Evolutionary conservation across 2,329 filamentous ascomycete genomes (phyloP), one percentile per base, ranked within the genome.

Genomic region (Fusarium sulawesiense): DNA sequence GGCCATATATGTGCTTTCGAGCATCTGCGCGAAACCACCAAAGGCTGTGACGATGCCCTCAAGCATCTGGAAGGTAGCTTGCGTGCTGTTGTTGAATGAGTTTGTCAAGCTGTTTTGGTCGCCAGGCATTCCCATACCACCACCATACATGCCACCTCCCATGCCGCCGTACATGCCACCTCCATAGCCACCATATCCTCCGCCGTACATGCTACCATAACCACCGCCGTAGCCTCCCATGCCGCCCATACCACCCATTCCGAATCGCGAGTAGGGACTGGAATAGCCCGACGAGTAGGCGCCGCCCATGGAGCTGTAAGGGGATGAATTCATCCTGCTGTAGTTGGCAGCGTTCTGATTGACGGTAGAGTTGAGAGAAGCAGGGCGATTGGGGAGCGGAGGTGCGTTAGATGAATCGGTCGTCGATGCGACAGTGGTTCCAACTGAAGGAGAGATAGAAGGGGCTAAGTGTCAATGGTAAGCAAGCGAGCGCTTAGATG

Each of bases 1-100:
- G 30, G 97, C 96, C 97, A 99, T 99, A 76, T 98, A 99, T 13
- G 96, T 98, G 84, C 96, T 98, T 83, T 99, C 96, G 29, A 99
- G 87, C 96, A 99, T 99, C 84, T 99, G 96, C 14, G 97, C 93
- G 78, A 99, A 98, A 1, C 97, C 96, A 21, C 94, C 94, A 84
- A 99, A 99, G 4, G 96, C 94, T 25, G 93, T 93, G 16, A 99
- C 96, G 61, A 99, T 92, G 74, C 94, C 96, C 83, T 99, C 96
- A 54, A 99, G 93, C 87, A 99, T 93, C 84, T 98, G 96, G 78
- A 99, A 99, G 0, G 96, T 99, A 13, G 95, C 93, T 75, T 96
- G 93, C 0, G 97, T 99, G 83, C 92, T 96, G 80, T 97, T 94
- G 78, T 91, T 93, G 85, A 98, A 98, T 56, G 93, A 92, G 78